phyloP scores from a whole-genome alignment of 148 eudicot genomes.

The Chenopodium formosanum region DNA sequence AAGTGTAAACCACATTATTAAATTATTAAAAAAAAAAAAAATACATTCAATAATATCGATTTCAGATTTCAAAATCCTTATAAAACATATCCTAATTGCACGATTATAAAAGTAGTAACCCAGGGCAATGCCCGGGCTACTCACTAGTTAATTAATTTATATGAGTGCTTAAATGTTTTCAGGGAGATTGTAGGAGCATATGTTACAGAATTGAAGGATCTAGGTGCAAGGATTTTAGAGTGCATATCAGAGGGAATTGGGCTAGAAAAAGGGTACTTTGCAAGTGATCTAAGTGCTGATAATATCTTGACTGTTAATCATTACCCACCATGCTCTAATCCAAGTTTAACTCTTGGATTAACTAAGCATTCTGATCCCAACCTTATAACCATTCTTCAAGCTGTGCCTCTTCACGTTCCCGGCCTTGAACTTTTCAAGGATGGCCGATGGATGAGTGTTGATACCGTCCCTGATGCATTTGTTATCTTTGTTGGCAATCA shows the following conservation, averaged over 20 bases:
- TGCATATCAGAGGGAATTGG: constrained; percentile 29
- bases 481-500: constrained; percentile 32
- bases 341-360: constrained; percentile 26
- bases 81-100: no score
- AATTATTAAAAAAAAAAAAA: no score
- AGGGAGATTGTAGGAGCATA: constrained; percentile 26
- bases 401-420: constrained; percentile 16
- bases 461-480: constrained; percentile 32
- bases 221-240: constrained; percentile 23
- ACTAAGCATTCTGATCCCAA: constrained; percentile 35
- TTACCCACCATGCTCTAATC: constrained; percentile 35
- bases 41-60: no score
- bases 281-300: constrained; percentile 14
- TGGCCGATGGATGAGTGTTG: constrained; percentile 35
- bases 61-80: no score
- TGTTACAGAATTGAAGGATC: constrained; percentile 9
- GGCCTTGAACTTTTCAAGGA: constrained; percentile 41
- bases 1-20: no score
- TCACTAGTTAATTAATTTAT: no score
- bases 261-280: constrained; percentile 24
- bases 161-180: neutral
- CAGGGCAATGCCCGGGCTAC: no score
- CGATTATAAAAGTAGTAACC: no score
- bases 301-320: constrained; percentile 23
- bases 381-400: constrained; percentile 34